A percentile compares a stretch with the other conserved stretches of the same genome.
These are phyloP conservation scores for Russula emetica DNA, from an alignment of 768 basidiomycete species.

Conservation along the genomic window DNA sequence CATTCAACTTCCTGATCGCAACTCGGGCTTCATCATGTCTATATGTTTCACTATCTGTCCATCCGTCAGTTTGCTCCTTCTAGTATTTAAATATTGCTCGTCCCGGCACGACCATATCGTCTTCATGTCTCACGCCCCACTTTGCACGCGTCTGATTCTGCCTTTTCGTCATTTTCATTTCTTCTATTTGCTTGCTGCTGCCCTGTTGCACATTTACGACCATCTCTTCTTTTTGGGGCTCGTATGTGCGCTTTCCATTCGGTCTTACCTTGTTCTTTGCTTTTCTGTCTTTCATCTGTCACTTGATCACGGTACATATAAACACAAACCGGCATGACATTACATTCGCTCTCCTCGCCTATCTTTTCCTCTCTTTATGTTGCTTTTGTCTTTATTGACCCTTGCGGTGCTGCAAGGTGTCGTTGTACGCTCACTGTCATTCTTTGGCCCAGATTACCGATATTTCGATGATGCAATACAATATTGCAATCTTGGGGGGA, in stretches of 20 bases:
- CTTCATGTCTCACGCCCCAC: slow-evolving; percentile 6
- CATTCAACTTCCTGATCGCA: slow-evolving; percentile 9
- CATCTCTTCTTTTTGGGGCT: slow-evolving; percentile 12
- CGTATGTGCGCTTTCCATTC: slow-evolving; percentile 16
- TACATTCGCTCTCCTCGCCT: slow-evolving; percentile 28
- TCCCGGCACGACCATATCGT: slow-evolving; percentile 12
- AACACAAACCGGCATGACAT: slow-evolving; percentile 29
- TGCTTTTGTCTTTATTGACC: slow-evolving; percentile 28
- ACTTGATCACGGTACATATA: slow-evolving; percentile 21
- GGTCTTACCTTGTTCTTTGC: not conserved
- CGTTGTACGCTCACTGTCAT: slow-evolving; percentile 20
- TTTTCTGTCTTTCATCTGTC: not conserved
- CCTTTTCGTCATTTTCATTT: not conserved
- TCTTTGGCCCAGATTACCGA: slow-evolving; percentile 1
- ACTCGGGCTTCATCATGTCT: slow-evolving; percentile 23
- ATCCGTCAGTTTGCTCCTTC: slow-evolving; percentile 20
- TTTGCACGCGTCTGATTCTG: slow-evolving; percentile 11
- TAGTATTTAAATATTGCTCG: slow-evolving; percentile 18
- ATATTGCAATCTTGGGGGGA: slow-evolving; percentile 16
- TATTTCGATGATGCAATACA: slow-evolving; percentile 19
- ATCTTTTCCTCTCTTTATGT: slow-evolving; percentile 24
- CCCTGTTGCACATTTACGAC: slow-evolving; percentile 20
- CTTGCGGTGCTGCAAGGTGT: slow-evolving; percentile 17
- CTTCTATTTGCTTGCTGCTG: not conserved
- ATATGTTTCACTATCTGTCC: slow-evolving; percentile 26